Conservation (phyloP, 2,329 filamentous ascomycete genomes). For the Aureobasidium sp. region DNA sequence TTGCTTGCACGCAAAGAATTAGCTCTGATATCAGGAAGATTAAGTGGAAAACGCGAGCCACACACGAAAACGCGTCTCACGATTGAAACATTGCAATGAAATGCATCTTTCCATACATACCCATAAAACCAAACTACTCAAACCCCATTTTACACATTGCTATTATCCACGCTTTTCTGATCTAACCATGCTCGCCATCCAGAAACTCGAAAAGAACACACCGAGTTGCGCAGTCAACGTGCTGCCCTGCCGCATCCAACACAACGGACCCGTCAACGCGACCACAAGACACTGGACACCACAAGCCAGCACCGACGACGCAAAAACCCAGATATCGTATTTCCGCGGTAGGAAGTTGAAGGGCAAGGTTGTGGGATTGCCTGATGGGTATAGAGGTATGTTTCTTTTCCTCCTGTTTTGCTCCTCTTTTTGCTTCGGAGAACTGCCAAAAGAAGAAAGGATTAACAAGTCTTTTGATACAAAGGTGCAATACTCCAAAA, state of each 20-base stretch:
- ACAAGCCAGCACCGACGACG: background rate
- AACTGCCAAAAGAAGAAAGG: too few species aligned
- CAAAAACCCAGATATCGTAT: conserved; percentile 42
- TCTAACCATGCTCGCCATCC: conserved; percentile 37
- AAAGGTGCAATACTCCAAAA: conserved; percentile 19
- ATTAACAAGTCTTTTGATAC: too few species aligned
- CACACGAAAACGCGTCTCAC: background rate
- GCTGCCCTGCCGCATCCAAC: conserved; percentile 70
- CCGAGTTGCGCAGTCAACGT: conserved; percentile 52
- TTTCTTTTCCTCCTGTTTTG: background rate
- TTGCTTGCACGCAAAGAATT: background rate
- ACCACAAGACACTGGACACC: conserved; percentile 64
- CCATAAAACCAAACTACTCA: background rate
- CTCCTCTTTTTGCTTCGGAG: background rate
- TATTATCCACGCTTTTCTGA: too few species aligned
- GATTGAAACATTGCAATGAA: background rate
- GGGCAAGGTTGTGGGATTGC: conserved; percentile 57
- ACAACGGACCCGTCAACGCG: conserved; percentile 62
- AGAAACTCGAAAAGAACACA: conserved; percentile 20
- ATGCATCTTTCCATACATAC: background rate
- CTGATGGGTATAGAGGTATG: conserved; percentile 57
- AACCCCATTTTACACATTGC: too few species aligned
- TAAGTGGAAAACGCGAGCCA: background rate
- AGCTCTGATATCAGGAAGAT: too few species aligned
- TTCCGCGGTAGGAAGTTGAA: conserved; percentile 74